Percentiles rank a stretch among this genome's conserved stretches.
These are phyloP conservation scores for Verruconis gallopava DNA, from an alignment of 2,329 filamentous ascomycete species.

Conservation along the genomic window DNA sequence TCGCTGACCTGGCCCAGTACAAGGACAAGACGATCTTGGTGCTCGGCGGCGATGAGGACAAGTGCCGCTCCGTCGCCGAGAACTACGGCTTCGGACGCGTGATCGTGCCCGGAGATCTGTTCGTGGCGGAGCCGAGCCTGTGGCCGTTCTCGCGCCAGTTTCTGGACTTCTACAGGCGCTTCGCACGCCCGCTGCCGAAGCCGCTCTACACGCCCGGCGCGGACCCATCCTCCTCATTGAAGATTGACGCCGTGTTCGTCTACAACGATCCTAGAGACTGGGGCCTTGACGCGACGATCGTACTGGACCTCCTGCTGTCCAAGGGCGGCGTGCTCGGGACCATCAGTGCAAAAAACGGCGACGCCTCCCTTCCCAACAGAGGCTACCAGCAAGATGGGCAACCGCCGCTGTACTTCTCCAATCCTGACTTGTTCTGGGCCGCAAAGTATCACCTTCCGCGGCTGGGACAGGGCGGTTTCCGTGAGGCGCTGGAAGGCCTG, in stretches of 20 bases:
- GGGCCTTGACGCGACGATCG: constrained; percentile 77
- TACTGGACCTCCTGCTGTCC: constrained; percentile 73
- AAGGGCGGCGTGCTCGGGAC: constrained; percentile 70
- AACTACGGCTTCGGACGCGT: constrained; percentile 68
- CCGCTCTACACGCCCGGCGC: constrained; percentile 30
- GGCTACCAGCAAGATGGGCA: constrained; percentile 79
- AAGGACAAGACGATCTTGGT: constrained; percentile 40
- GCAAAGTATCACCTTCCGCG: constrained; percentile 73
- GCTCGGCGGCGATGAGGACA: constrained; percentile 34
- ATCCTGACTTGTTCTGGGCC: constrained; percentile 83
- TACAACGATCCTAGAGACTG: constrained; percentile 96
- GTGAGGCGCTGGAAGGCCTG: constrained; percentile 65
- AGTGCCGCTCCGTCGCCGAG: constrained; percentile 61
- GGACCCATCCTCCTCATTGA: constrained; percentile 42
- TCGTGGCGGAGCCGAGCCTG: constrained; percentile 57
- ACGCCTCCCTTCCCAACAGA: constrained; percentile 48
- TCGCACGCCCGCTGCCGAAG: constrained; percentile 44
- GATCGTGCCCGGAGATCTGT: constrained; percentile 74
- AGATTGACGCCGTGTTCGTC: constrained; percentile 81
- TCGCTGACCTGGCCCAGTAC: constrained; percentile 54
- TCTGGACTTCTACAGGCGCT: constrained; percentile 45
- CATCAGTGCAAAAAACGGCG: constrained; percentile 57
- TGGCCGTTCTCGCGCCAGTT: constrained; percentile 72
- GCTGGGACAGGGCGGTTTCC: constrained; percentile 84
- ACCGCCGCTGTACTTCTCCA: constrained; percentile 74